Evolutionary conservation across 2,329 filamentous ascomycete genomes (phyloP).

Genomic region (Thelonectria discophora): DNA sequence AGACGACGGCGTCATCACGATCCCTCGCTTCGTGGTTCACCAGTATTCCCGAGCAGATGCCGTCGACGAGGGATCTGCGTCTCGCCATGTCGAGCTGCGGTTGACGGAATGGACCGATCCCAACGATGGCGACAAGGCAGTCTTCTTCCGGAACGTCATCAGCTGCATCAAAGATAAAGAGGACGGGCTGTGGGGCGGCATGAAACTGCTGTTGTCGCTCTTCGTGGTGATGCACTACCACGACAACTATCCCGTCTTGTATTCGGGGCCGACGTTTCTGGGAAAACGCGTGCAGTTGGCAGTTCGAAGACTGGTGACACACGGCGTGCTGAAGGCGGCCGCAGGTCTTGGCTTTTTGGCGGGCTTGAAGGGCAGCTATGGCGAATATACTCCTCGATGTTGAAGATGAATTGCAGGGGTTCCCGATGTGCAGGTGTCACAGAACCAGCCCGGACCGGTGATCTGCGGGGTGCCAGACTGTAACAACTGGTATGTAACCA

Average conservation of each 20-base stretch:
- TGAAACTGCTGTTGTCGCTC: constrained; percentile 28
- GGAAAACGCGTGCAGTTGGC: constrained; percentile 14
- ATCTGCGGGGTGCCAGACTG: background rate
- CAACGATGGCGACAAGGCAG: constrained; percentile 33
- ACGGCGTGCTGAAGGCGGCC: constrained; percentile 9
- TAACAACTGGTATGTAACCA: too few species aligned
- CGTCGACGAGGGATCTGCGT: constrained; percentile 22
- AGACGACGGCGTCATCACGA: constrained; percentile 32
- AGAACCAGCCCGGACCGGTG: background rate
- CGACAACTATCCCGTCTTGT: constrained; percentile 38
- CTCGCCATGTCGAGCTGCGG: constrained; percentile 25
- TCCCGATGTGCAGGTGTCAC: background rate
- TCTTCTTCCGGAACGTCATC: constrained; percentile 37
- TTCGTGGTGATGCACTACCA: constrained; percentile 32
- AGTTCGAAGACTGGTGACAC: constrained; percentile 23
- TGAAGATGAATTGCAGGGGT: background rate
- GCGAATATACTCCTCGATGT: constrained; percentile 13
- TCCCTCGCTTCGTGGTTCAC: constrained; percentile 33
- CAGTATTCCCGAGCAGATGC: constrained; percentile 33
- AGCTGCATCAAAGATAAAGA: constrained; percentile 34
- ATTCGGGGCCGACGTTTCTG: constrained; percentile 28
- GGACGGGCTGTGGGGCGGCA: constrained; percentile 15
- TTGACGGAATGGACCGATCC: constrained; percentile 39
- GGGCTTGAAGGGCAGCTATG: constrained; percentile 11
- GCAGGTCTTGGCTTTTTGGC: constrained; percentile 5